Evolutionary conservation across 1,284 basidiomycete genomes (phyloP).

Genomic region (Cerioporus squamosus): DNA sequence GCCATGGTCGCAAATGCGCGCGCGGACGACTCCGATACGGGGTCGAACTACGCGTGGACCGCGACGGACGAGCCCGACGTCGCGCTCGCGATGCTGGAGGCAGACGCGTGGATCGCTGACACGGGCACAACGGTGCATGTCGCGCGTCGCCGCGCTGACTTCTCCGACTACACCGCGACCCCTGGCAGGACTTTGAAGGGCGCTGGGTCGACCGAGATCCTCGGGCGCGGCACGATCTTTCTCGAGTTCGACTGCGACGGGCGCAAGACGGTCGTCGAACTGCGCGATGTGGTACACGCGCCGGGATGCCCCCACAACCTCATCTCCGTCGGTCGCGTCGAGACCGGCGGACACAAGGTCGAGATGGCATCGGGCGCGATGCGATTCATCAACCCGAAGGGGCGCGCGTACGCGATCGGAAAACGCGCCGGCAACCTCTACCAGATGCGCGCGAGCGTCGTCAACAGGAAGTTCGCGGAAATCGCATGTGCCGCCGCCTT

Average conservation of each 20-base stretch:
- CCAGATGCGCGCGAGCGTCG: too few relatives aligned
- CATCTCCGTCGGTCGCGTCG: conserved; percentile 35
- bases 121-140: too few relatives aligned
- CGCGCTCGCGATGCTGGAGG: conserved; percentile 8
- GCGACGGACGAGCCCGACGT: conserved; percentile 22
- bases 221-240: too few relatives aligned
- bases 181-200: too few relatives aligned
- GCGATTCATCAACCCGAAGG: conserved; percentile 5
- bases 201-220: too few relatives aligned
- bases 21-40: too few relatives aligned
- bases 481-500: too few relatives aligned
- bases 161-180: too few relatives aligned
- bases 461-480: background rate
- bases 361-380: conserved; percentile 9
- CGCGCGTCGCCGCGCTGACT: too few relatives aligned
- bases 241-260: too few relatives aligned
- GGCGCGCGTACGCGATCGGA: conserved; percentile 1
- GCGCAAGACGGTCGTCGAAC: conserved; percentile 6
- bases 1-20: too few relatives aligned
- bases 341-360: conserved; percentile 16
- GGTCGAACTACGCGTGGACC: too few relatives aligned
- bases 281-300: conserved; percentile 36
- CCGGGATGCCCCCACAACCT: conserved; percentile 40
- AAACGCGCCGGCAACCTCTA: conserved; percentile 16
- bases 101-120: background rate